Base-by-base conservation (phyloP, 192 early-diverging fungal species). In the Coemansia sp. region DNA sequence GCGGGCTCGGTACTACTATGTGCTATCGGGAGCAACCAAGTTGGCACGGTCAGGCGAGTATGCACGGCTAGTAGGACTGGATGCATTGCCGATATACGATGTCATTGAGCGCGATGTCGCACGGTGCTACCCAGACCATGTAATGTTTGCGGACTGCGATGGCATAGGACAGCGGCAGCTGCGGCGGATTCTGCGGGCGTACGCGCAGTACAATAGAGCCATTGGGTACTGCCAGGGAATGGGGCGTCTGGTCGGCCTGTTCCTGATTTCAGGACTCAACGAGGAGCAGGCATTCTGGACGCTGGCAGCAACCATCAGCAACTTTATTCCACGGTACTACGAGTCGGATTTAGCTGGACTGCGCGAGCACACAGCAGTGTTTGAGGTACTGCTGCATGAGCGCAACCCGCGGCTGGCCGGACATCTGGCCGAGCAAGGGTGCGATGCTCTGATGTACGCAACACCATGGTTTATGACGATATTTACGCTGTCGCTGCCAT, bases 151-250 rank as follows among this genome's bases (percentile, higher is more conserved):
- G 0, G 87, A 88, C 33, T 72, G 63, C 0, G 77, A 83, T 44
- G 84, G 90, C 0, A 75, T 63, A 35, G 88, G 94, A 2, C 93
- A 94, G 71, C 73, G 71, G 30, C 87, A 92, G 67, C 68, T 98
- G 16, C 79, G 85, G n/a, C 79, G 80, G 5, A 77, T 97, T 5
- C 73, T 98, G 21, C 82, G 84, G 38, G 91, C 91, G 0, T 98
- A 94, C 58, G 90, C 94, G 1, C 84, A 91, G 18, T 89, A 93
- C 70, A 92, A 97, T 57, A 81, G 82, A 3, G 59, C 74, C 20
- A 70, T 97, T 6, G 96, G 94, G 26, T 98, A 98, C 70, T 96
- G 94, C 63, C 96, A 96, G 65, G 96, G 96, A 9, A 96, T 96
- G 94, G 92, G 93, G 1, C 83, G 93, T 45, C 54, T 98, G 40